Evolutionary conservation across 2,329 filamentous ascomycete genomes (phyloP).

Genomic region (Colletotrichum karsti): DNA sequence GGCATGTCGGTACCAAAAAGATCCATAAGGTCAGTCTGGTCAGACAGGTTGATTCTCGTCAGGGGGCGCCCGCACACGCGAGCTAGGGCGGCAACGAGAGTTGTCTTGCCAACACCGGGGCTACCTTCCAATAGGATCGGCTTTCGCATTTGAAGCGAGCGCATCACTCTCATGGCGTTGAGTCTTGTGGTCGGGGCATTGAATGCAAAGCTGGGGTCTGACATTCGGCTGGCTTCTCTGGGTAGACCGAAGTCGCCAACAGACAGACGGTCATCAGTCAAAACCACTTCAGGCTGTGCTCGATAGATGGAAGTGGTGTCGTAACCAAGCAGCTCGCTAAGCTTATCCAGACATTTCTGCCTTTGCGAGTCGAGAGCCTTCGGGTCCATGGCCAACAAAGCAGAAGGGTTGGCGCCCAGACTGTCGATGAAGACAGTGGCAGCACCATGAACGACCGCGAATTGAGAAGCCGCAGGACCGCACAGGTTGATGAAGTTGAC

Average conservation of each 20-base stretch:
- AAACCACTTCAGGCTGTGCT: constrained; percentile 64
- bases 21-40: constrained; percentile 98
- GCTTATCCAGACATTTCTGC: constrained; percentile 74
- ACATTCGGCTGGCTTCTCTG: constrained; percentile 55
- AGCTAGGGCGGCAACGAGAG: constrained; percentile 86
- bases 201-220: constrained; percentile 76
- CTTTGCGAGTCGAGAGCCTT: constrained; percentile 77
- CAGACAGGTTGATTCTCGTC: constrained; percentile 95
- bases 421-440: constrained; percentile 97
- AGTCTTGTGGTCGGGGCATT: constrained; percentile 88
- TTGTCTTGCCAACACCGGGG: constrained; percentile 98
- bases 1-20: constrained; percentile 97
- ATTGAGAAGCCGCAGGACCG: constrained; percentile 51
- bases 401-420: constrained; percentile 92
- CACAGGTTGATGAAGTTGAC: constrained; percentile 87
- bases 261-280: constrained; percentile 61
- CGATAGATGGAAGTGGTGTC: constrained; percentile 75
- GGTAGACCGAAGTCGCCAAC: constrained; percentile 81
- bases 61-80: constrained; percentile 81
- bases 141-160: constrained; percentile 88
- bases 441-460: constrained; percentile 79
- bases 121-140: constrained; percentile 95
- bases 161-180: constrained; percentile 90
- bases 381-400: constrained; percentile 77
- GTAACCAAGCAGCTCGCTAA: constrained; percentile 70